phyloP scores from a whole-genome alignment of 495 filamentous ascomycete species.

The Penicillium nucicola region DNA sequence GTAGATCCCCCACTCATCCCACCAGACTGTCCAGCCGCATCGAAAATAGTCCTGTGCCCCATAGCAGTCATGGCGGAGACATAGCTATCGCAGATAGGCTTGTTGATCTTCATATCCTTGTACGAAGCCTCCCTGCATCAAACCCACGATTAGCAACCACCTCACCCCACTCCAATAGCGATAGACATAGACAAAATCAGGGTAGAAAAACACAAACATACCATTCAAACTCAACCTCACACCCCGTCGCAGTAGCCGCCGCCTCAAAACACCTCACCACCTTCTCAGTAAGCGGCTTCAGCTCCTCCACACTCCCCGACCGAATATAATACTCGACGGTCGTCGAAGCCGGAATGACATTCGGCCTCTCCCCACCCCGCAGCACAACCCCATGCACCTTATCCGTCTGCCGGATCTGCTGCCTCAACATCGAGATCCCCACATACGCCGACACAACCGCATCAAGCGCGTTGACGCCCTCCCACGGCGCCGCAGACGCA shows the following conservation, averaged over 20 bases:
- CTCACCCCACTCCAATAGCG: too few species aligned
- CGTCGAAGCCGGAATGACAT: conserved; percentile 53
- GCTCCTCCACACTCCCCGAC: conserved; percentile 37
- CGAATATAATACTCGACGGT: conserved; percentile 56
- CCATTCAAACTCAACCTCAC: conserved; percentile 44
- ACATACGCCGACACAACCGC: conserved; percentile 61
- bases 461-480: conserved; percentile 64
- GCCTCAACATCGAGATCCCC: conserved; percentile 55
- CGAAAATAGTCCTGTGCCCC: conserved; percentile 38
- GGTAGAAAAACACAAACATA: conserved; percentile 3
- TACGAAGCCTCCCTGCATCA: conserved; percentile 42
- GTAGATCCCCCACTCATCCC: conserved; percentile 28
- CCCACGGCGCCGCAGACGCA: conserved; percentile 59
- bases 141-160: not conserved
- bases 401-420: conserved; percentile 51
- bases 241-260: conserved; percentile 54
- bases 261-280: conserved; percentile 56
- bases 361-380: conserved; percentile 41
- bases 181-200: too few species aligned
- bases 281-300: conserved; percentile 45
- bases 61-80: conserved; percentile 47
- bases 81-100: conserved; percentile 48
- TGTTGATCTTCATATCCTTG: conserved; percentile 49
- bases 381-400: conserved; percentile 45
- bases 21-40: conserved; percentile 33